Conservation (phyloP, 148 eudicot genomes). For the Vaccinium myrtillus region DNA sequence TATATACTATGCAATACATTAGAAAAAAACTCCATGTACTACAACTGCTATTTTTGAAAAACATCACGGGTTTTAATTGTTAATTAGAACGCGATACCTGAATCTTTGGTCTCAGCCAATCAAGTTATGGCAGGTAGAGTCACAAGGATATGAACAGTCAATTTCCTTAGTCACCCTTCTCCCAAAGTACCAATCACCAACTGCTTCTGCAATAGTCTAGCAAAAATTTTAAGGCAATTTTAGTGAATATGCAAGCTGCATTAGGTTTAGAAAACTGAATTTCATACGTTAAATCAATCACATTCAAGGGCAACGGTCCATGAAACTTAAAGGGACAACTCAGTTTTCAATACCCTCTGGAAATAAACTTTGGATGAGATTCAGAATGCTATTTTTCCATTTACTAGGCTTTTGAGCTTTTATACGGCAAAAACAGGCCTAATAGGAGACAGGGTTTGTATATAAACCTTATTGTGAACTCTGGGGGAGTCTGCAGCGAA, state of each 20-base stretch:
- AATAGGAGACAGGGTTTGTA: not conserved
- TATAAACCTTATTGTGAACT: slow-evolving; percentile 62
- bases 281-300: not conserved
- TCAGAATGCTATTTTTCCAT: not conserved
- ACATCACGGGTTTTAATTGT: not conserved
- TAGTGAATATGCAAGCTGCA: not conserved
- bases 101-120: slow-evolving; percentile 23
- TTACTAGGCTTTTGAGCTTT: not conserved
- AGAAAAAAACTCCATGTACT: not conserved
- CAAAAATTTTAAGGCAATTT: slow-evolving; percentile 1
- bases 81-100: not conserved
- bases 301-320: not conserved
- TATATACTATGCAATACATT: not conserved
- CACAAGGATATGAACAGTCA: slow-evolving; percentile 74
- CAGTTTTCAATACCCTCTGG: not conserved
- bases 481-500: slow-evolving; percentile 68
- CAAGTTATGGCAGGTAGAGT: slow-evolving; percentile 65
- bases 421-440: not conserved
- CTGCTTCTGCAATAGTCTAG: slow-evolving; percentile 75
- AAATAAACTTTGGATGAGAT: not conserved
- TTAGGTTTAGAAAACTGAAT: not conserved
- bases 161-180: slow-evolving; percentile 54
- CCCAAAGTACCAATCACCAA: slow-evolving; percentile 81
- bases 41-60: not conserved
- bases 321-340: not conserved